Evolutionary conservation across 768 basidiomycete genomes (phyloP), one percentile per base, ranked within the genome.

Genomic region (Pleurotus salmoneostramineus): DNA sequence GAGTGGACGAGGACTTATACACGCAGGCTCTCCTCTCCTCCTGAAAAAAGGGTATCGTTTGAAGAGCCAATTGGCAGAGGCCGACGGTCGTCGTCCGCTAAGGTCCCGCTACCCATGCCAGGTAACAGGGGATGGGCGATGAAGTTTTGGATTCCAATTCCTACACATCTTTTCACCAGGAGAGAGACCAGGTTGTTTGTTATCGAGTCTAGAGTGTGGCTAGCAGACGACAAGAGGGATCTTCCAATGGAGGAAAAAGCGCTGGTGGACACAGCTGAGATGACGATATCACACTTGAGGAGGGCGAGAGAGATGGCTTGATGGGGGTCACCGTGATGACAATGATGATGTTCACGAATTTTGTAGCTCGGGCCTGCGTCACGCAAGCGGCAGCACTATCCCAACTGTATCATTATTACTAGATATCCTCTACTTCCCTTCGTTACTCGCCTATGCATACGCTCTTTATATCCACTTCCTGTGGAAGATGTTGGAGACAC

Each of bases 101-200:
- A 15, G 44, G 44, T 17, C 15, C 10, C 40, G 35, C 12, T 14
- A 6, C 37, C 37, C 3, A 17, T 42, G 52, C 35, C 37, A 0
- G 36, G 36, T 5, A 40, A 54, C 4, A 37, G 66, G 10, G 73
- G 73, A 2, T 76, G 72, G 72, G 69, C 62, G 56, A 62, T 75
- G 60, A 69, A 73, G 44, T 72, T 77, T 60, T 80, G 74, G 71
- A 69, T 81, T 6, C 82, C 82, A 0, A 67, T 83, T 32, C 80
- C 81, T 5, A 70, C 76, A 5, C 59, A 65, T n/a, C 59, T 83
- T 21, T 82, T 83, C 58, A 66, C 70, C 27, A 77, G 75, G 67
- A 69, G 70, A 54, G 81, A 82, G 60, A 77, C 77, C 46, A 68
- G 77, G 14, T 63, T 68, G 45, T 83, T 83, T 62, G 65, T 64